Percentiles rank a stretch among this genome's conserved stretches.
These are phyloP conservation scores for Paracoccidioides lutzii DNA, from an alignment of 2,329 filamentous ascomycete species.

Conservation along the genomic window DNA sequence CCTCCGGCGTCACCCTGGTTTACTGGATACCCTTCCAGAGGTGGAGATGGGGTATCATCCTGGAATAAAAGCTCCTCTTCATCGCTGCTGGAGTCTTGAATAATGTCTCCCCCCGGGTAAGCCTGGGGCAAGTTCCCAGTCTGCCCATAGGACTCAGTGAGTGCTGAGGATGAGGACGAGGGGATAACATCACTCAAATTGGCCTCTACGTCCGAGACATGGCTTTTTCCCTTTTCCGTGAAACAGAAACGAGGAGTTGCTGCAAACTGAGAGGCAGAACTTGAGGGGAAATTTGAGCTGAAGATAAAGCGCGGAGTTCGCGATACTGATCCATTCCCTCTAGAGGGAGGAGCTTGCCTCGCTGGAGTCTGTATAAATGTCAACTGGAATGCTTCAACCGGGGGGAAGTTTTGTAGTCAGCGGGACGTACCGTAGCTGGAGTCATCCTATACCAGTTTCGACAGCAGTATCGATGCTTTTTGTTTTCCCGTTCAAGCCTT, in stretches of 20 bases:
- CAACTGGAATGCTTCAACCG: not conserved
- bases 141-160: not conserved
- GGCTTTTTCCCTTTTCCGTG: not conserved
- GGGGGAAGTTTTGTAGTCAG: not conserved
- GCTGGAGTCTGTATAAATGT: not conserved
- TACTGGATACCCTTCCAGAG: not conserved
- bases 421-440: not conserved
- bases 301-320: slow-evolving; percentile 11
- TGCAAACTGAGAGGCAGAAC: slow-evolving; percentile 8
- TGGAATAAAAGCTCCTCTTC: not conserved
- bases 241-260: slow-evolving; percentile 12
- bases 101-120: not conserved
- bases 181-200: not conserved
- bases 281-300: slow-evolving; percentile 6
- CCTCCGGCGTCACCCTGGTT: not conserved
- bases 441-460: not conserved
- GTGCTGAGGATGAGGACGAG: not conserved
- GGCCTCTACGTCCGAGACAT: slow-evolving; percentile 1
- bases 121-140: not conserved
- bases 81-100: slow-evolving; percentile 4
- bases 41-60: not conserved
- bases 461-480: too few relatives aligned
- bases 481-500: too few relatives aligned
- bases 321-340: not conserved
- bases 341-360: not conserved